phyloP scores from a whole-genome alignment of 257 asterid genomes.

The Capsicum baccatum region DNA sequence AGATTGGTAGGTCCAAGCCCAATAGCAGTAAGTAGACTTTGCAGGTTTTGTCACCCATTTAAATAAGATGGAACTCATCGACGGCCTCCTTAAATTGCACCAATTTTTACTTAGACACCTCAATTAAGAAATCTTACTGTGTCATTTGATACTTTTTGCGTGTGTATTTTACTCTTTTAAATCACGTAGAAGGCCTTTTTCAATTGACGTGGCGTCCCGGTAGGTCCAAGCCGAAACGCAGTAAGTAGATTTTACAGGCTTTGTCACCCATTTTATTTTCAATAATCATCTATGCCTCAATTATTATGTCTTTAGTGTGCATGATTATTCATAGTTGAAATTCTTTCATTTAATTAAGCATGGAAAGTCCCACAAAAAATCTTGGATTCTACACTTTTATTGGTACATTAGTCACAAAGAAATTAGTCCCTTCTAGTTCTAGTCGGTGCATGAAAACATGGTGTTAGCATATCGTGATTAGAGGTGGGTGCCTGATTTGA shows the following conservation, averaged over 20 bases:
- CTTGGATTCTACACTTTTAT: background rate
- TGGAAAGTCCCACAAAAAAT: background rate
- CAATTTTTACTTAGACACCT: too few species aligned
- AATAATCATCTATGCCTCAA: background rate
- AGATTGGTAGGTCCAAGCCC: conserved; percentile 11
- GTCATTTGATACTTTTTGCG: too few species aligned
- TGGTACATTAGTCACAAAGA: background rate
- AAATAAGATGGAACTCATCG: too few species aligned
- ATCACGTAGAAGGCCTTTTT: too few species aligned
- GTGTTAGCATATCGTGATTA: background rate
- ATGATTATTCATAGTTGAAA: conserved; percentile 2
- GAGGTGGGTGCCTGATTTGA: background rate
- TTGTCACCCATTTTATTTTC: background rate
- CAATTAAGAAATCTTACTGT: too few species aligned
- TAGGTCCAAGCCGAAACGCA: background rate
- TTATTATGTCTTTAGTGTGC: background rate
- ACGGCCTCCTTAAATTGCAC: too few species aligned
- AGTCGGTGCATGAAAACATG: background rate
- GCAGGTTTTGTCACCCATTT: background rate
- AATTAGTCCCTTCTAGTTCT: background rate
- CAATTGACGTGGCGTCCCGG: background rate
- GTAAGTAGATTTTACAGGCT: conserved; percentile 3
- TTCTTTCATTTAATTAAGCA: background rate
- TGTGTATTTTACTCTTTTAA: too few species aligned
- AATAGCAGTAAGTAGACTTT: background rate